phyloP scores from a whole-genome alignment of 2,329 filamentous ascomycete genomes.

The Cryphonectria parasitica region DNA sequence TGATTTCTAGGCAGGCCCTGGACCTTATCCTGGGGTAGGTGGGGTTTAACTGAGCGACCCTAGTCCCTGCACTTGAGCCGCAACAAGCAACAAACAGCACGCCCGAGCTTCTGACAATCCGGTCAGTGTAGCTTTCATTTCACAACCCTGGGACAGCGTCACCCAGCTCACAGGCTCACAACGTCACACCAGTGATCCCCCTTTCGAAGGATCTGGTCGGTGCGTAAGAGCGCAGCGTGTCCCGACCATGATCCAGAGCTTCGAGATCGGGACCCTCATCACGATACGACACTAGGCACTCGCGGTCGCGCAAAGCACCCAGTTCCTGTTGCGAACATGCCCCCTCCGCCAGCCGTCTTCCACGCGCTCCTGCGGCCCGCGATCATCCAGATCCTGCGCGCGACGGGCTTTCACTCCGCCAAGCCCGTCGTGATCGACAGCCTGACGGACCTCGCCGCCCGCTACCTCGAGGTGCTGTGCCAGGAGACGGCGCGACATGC shows the following conservation, averaged over 20 bases:
- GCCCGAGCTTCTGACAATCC: slow-evolving; percentile 12
- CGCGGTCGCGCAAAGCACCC: neutral
- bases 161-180: neutral
- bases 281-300: neutral
- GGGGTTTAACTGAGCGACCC: neutral
- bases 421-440: slow-evolving; percentile 83
- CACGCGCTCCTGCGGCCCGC: slow-evolving; percentile 84
- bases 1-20: slow-evolving; percentile 7
- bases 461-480: slow-evolving; percentile 78
- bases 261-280: neutral
- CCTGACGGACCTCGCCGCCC: slow-evolving; percentile 81
- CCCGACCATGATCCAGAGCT: slow-evolving; percentile 5
- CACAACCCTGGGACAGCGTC: neutral
- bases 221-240: neutral
- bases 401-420: slow-evolving; percentile 85
- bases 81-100: neutral
- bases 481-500: slow-evolving; percentile 74
- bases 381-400: slow-evolving; percentile 88
- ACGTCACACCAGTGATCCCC: neutral
- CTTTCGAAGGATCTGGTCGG: neutral
- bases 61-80: slow-evolving; percentile 15
- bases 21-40: neutral
- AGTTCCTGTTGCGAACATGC: slow-evolving; percentile 42
- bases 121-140: neutral
- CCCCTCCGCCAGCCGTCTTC: slow-evolving; percentile 53